phyloP scores from a whole-genome alignment of 306 rosid genomes.

The Sicyos baderoa region DNA sequence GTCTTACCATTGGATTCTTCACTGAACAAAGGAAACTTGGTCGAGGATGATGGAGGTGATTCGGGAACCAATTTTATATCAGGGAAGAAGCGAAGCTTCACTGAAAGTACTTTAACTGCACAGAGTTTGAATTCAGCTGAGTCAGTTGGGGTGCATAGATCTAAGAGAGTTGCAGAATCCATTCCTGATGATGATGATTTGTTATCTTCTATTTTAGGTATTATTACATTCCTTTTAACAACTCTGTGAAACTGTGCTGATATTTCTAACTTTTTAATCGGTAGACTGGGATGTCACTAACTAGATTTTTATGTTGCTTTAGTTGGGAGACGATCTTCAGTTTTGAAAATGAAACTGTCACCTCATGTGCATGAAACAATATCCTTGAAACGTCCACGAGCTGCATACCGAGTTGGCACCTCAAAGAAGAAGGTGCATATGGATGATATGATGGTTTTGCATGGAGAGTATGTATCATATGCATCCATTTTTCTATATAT shows the following conservation, averaged over 20 bases:
- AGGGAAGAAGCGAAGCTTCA: constrained; percentile 73
- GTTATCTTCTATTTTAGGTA: constrained; percentile 96
- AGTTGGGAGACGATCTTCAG: constrained; percentile 88
- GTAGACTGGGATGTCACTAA: constrained; percentile 24
- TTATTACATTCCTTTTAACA: background rate
- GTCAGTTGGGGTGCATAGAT: constrained; percentile 53
- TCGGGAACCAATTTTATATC: constrained; percentile 34
- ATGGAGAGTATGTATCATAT: constrained; percentile 86
- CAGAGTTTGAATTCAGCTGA: constrained; percentile 63
- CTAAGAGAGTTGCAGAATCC: constrained; percentile 50
- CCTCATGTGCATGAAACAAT: constrained; percentile 51
- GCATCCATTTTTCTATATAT: constrained; percentile 15
- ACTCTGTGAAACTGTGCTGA: background rate
- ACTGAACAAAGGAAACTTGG: constrained; percentile 43
- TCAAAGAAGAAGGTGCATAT: constrained; percentile 84
- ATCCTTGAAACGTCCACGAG: constrained; percentile 47
- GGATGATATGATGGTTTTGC: constrained; percentile 95
- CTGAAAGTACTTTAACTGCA: constrained; percentile 68
- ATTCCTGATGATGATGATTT: constrained; percentile 94
- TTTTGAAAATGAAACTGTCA: constrained; percentile 71
- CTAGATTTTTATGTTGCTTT: constrained; percentile 30
- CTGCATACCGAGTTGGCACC: constrained; percentile 46
- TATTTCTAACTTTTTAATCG: constrained; percentile 9
- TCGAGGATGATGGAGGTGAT: constrained; percentile 33
- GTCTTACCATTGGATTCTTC: constrained; percentile 46